A percentile compares a stretch with the other conserved stretches of the same genome.
Conservation (phyloP, 2,329 filamentous ascomycete species). For the Allantophomopsis cytisporea region DNA sequence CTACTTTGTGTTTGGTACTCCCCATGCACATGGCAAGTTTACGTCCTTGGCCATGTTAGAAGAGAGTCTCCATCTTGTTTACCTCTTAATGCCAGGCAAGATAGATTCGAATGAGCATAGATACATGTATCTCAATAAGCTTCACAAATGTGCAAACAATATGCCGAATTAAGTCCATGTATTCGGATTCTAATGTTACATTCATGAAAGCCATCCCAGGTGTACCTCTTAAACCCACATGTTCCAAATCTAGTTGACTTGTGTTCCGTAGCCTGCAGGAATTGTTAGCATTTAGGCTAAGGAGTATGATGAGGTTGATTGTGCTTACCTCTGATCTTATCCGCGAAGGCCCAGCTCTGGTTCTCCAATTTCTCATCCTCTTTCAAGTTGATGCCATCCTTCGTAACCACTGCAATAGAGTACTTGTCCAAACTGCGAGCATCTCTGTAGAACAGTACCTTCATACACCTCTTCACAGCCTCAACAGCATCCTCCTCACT, state of each 20-base stretch:
- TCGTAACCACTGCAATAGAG: conserved; percentile 79
- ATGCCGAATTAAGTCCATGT: not conserved
- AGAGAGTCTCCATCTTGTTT: too few relatives aligned
- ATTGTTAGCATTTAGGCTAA: too few relatives aligned
- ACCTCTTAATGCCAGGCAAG: too few relatives aligned
- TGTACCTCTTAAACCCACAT: too few relatives aligned
- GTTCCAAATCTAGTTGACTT: conserved; percentile 32
- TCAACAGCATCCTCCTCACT: conserved; percentile 67
- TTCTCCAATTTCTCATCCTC: conserved; percentile 80
- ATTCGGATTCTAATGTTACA: not conserved
- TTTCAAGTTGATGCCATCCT: conserved; percentile 75
- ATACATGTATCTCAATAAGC: too few relatives aligned
- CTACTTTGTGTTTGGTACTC: too few relatives aligned
- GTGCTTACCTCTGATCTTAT: conserved; percentile 52
- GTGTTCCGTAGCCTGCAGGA: conserved; percentile 67
- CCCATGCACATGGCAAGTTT: too few relatives aligned
- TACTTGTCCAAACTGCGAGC: conserved; percentile 85
- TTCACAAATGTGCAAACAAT: not conserved
- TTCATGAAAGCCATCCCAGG: not conserved
- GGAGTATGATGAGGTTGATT: not conserved
- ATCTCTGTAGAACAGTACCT: conserved; percentile 95
- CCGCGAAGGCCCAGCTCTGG: conserved; percentile 97
- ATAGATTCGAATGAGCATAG: too few relatives aligned
- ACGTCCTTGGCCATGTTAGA: too few relatives aligned
- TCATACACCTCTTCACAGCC: conserved; percentile 87